A percentile compares a stretch with the other conserved stretches of the same genome.
Conservation (phyloP, 1,284 basidiomycete genomes). For the Austroboletus niveus region DNA sequence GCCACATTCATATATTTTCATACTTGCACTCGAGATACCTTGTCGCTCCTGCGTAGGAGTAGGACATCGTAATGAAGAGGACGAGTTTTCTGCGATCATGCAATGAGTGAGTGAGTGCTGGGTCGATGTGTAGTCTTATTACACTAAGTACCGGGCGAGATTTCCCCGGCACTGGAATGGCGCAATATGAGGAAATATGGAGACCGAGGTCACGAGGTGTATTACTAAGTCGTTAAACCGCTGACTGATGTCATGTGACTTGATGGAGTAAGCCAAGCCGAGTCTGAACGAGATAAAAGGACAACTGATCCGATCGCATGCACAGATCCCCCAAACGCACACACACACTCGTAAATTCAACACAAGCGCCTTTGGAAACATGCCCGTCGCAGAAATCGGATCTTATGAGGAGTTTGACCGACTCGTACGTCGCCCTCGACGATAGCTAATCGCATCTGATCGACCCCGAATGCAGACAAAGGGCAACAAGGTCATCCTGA, state of each 20-base stretch:
- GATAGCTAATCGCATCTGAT: background rate
- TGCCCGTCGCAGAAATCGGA: slow-evolving; percentile 5
- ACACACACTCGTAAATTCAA: background rate
- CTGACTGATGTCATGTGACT: slow-evolving; percentile 6
- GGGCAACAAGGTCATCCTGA: slow-evolving; percentile 41
- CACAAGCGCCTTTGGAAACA: background rate
- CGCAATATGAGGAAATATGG: too few relatives aligned
- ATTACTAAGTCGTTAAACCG: background rate
- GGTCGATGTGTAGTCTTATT: too few relatives aligned
- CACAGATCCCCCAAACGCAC: background rate
- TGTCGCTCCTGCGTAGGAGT: too few relatives aligned
- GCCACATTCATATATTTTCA: too few relatives aligned
- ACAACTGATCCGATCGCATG: too few relatives aligned
- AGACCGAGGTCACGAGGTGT: too few relatives aligned
- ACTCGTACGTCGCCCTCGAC: slow-evolving; percentile 9
- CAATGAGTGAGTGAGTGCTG: too few relatives aligned
- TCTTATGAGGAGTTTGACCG: slow-evolving; percentile 10
- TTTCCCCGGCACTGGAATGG: too few relatives aligned
- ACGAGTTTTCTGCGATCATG: too few relatives aligned
- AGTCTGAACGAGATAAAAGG: background rate
- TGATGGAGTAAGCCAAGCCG: background rate
- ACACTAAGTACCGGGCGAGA: too few relatives aligned
- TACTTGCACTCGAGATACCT: too few relatives aligned
- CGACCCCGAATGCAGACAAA: slow-evolving; percentile 1
- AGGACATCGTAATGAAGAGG: too few relatives aligned